A percentile compares a stretch with the other conserved stretches of the same genome.
These are phyloP conservation scores for Torulaspora indica DNA, from an alignment of 805 yeast species.

Conservation along the genomic window DNA sequence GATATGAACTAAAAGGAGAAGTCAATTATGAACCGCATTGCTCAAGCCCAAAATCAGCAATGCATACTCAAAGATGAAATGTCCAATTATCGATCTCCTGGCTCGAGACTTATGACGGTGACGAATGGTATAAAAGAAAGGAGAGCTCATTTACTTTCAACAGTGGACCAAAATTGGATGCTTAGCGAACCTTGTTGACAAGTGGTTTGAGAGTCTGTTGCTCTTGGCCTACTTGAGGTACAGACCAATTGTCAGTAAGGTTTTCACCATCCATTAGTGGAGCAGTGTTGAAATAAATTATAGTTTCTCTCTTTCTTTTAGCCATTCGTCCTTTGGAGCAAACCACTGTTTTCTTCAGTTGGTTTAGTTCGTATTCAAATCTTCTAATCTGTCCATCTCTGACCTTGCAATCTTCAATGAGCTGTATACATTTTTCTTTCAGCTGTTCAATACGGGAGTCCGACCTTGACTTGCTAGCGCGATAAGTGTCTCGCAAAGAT, in stretches of 20 bases:
- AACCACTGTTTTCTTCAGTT: background rate
- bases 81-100: background rate
- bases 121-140: background rate
- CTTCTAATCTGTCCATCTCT: background rate
- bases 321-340: background rate
- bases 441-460: background rate
- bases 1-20: too few species aligned
- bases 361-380: background rate
- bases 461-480: background rate
- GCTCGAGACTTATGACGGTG: background rate
- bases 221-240: background rate
- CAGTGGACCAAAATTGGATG: background rate
- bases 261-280: background rate
- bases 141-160: background rate
- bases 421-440: background rate
- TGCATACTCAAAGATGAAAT: too few species aligned
- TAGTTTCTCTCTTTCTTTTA: background rate
- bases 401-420: background rate
- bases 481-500: background rate
- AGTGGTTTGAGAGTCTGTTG: background rate
- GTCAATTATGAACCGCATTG: too few species aligned
- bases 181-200: background rate
- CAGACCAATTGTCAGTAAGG: background rate
- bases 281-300: background rate
- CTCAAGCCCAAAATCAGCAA: too few species aligned